Evolutionary conservation across 129 eudicot species (phyloP), one percentile per base, ranked within the genome.

Genomic region (Apium graveolens): DNA sequence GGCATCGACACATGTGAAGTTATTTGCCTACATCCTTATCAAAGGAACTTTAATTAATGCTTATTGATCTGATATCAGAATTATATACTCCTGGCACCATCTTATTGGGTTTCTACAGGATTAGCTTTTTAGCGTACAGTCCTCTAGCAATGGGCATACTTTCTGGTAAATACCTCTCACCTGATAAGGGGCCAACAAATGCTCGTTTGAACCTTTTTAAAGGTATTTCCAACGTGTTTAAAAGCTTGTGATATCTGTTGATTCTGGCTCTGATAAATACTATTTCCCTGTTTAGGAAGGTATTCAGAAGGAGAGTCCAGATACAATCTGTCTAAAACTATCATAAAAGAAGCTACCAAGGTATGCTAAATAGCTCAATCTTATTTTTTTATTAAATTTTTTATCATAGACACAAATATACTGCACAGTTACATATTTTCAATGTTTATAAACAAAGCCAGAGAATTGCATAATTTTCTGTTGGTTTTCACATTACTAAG

Each of bases 131-230:
- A 90, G 98, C 97, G 11, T 95, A 91, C 85, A 95, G 98, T 82
- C 98, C 98, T 82, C 78, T 94, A 87, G 98, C 98, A 26, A 94
- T 91, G 98, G 97, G 98, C 43, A 78, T 94, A 82, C 97, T 94
- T 48, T 94, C 98, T 26, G 98, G 97, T 38, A 95, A 95, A 85
- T 95, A 95, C 83, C 80, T 91, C 57, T 83, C 88, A 77, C 84
- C 80, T 74, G 87, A 84, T 73, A 86, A 90, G 70, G 96, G 93
- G 55, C 96, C 97, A 73, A 18, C 84, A 66, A 89, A 90, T 88
- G 96, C 94, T 79, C 97, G 98, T 34, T 79, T 95, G 81, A 89
- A 91, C 90, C 86, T 91, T 68, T 94, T 91, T 73, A 91, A 75
- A 90, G 95, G 95, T 90, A 37, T 81, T 60, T 11, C 14, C 55